These are phyloP conservation scores for Amanita inopinata DNA, from an alignment of 768 basidiomycete species.

Conservation along the genomic window DNA sequence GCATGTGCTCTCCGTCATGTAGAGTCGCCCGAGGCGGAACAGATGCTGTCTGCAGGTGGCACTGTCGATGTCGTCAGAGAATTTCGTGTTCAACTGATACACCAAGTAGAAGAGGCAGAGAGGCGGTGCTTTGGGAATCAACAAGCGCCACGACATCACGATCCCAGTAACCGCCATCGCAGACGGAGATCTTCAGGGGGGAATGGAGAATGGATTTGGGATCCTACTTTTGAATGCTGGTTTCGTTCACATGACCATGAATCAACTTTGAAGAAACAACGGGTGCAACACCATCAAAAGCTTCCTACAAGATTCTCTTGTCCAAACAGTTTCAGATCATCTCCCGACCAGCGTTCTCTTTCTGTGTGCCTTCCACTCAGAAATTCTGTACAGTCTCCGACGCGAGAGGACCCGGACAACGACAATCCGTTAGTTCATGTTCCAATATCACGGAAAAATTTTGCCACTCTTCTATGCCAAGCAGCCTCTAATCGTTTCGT, in stretches of 20 bases:
- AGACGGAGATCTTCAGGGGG: slow-evolving; percentile 2
- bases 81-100: slow-evolving; percentile 33
- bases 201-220: slow-evolving; percentile 1
- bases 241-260: not conserved
- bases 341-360: not conserved
- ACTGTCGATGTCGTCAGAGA: slow-evolving; percentile 18
- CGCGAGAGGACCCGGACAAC: not conserved
- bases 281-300: not conserved
- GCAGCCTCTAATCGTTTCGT: slow-evolving; percentile 5
- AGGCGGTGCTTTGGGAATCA: slow-evolving; percentile 29
- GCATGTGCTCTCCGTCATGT: slow-evolving; percentile 38
- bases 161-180: not conserved
- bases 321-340: not conserved
- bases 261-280: not conserved
- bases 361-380: not conserved
- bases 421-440: too few relatives aligned
- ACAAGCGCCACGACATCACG: not conserved
- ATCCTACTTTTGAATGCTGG: slow-evolving; percentile 5
- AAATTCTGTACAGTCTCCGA: not conserved
- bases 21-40: slow-evolving; percentile 24
- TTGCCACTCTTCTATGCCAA: slow-evolving; percentile 5
- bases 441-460: not conserved
- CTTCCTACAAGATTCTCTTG: not conserved
- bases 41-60: slow-evolving; percentile 11
- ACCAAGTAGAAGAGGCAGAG: slow-evolving; percentile 43